Percentiles rank a stretch among this genome's conserved stretches.
phyloP scores from a whole-genome alignment of 768 basidiomycete species.

The Fistulinella prunicolor region DNA sequence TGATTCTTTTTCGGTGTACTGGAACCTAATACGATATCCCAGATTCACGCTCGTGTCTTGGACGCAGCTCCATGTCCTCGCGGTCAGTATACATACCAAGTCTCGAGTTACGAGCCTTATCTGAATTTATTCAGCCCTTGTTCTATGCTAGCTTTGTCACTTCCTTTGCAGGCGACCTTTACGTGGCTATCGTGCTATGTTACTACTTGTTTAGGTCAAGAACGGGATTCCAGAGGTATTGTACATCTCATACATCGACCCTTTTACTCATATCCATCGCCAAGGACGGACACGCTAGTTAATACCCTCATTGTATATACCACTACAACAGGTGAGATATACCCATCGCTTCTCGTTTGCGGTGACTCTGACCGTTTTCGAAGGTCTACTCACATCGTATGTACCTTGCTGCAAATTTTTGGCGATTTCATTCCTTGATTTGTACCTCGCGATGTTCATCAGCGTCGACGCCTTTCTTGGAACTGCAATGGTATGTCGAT shows the following conservation, averaged over 20 bases:
- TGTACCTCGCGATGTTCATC: conserved; percentile 1
- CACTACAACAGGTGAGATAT: conserved; percentile 50
- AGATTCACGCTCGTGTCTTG: conserved; percentile 42
- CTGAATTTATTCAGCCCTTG: conserved; percentile 34
- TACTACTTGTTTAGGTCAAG: conserved; percentile 46
- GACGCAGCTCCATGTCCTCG: conserved; percentile 35
- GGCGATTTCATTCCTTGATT: background rate
- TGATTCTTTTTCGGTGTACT: background rate
- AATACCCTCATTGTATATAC: conserved; percentile 48
- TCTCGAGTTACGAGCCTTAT: background rate
- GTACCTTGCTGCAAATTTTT: conserved; percentile 9
- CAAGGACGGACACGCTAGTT: conserved; percentile 51
- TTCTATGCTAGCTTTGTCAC: conserved; percentile 53
- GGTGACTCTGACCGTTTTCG: conserved; percentile 16
- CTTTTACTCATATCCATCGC: background rate
- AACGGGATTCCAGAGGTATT: conserved; percentile 53
- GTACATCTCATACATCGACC: background rate
- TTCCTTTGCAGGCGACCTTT: conserved; percentile 48
- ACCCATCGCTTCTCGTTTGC: conserved; percentile 7
- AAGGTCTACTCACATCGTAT: conserved; percentile 40
- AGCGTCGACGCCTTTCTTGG: conserved; percentile 49
- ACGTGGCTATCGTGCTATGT: conserved; percentile 48
- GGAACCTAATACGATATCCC: background rate
- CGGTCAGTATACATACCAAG: conserved; percentile 29
- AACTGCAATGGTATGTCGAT: conserved; percentile 35